A percentile compares a stretch with the other conserved stretches of the same genome.
Conservation (phyloP, 2,329 filamentous ascomycete genomes). For the Fusarium secorum region DNA sequence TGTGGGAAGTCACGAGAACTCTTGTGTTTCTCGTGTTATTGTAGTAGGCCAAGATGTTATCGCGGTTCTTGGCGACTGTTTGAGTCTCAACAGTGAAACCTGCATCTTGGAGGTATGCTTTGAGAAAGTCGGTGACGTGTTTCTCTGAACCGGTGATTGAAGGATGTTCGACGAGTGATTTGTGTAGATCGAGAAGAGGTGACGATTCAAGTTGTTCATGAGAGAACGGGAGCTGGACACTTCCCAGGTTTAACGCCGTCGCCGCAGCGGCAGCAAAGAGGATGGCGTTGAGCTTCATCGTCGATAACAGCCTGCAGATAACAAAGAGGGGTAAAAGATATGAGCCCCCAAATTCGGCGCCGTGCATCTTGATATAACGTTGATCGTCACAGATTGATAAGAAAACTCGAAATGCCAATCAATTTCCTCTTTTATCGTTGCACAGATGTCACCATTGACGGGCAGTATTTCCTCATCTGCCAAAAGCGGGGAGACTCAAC, state of each 20-base stretch:
- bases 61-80: not conserved
- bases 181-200: not conserved
- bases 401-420: not conserved
- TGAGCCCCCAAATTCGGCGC: not conserved
- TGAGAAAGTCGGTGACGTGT: not conserved
- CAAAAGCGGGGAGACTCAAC: not conserved
- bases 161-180: not conserved
- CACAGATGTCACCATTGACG: not conserved
- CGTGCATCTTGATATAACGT: not conserved
- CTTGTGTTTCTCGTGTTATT: not conserved
- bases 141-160: constrained; percentile 1
- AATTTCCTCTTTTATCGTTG: not conserved
- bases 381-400: not conserved
- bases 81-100: not conserved
- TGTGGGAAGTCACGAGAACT: constrained; percentile 1
- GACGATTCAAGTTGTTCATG: rapidly evolving
- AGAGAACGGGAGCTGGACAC: not conserved
- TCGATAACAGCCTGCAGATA: not conserved
- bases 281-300: not conserved
- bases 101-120: not conserved
- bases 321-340: not conserved
- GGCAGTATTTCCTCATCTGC: not conserved
- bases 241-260: not conserved
- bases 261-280: not conserved
- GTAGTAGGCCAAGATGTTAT: constrained; percentile 2